Evolutionary conservation across 331 rosid species (phyloP).

Genomic region (Spiraea crenata): DNA sequence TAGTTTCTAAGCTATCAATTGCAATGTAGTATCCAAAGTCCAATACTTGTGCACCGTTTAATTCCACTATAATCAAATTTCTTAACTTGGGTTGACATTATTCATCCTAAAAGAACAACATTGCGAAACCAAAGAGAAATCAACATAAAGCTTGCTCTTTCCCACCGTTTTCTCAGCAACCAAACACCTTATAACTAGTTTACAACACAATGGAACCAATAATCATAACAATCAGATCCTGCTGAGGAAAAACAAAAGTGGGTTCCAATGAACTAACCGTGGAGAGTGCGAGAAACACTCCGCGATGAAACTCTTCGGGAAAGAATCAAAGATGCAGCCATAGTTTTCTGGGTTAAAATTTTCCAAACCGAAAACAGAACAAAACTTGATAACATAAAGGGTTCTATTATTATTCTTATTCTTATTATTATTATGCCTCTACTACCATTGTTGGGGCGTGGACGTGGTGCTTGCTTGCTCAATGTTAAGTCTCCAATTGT

Average conservation of each 20-base stretch:
- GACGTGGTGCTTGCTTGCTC: too few species aligned
- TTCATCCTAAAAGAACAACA: background rate
- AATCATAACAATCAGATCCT: too few species aligned
- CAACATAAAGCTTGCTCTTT: background rate
- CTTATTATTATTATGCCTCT: background rate
- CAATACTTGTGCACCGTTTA: background rate
- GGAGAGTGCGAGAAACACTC: conserved; percentile 37
- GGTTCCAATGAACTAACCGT: conserved; percentile 27
- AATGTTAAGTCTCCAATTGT: too few species aligned
- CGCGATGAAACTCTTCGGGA: conserved; percentile 37
- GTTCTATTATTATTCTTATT: background rate
- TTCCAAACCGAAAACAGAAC: background rate
- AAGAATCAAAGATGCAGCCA: conserved; percentile 45
- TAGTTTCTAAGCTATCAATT: background rate
- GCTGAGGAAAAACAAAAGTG: background rate
- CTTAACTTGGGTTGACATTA: background rate
- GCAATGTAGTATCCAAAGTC: background rate
- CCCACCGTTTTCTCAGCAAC: background rate
- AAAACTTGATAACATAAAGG: background rate
- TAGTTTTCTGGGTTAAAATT: background rate
- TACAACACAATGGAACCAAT: background rate
- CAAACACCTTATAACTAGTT: background rate
- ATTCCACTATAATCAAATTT: conserved; percentile 2
- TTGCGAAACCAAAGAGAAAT: background rate
- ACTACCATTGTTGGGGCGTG: too few species aligned